Base-by-base conservation (phyloP, 148 eudicot species). In the Nyssa sinensis region DNA sequence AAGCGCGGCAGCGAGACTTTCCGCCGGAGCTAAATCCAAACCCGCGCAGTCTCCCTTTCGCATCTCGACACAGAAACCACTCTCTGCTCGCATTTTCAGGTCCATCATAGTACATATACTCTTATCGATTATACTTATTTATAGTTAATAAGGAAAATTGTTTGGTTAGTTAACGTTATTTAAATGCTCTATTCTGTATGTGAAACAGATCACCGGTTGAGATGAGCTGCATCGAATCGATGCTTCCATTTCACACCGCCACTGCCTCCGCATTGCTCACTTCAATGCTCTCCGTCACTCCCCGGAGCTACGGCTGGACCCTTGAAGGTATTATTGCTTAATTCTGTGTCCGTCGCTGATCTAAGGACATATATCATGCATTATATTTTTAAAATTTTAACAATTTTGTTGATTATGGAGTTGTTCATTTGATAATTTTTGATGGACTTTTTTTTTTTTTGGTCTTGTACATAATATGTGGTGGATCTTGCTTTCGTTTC, bases 231-330 rank as follows among this genome's bases (percentile, higher is more conserved):
- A 76, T 82, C 25, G 87, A 86, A 30, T 88, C 97, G 31, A 71
- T 94, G 97, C 77, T 87, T 74, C 98, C 98, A 3, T 89, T 83
- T 78, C 96, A 94, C 81, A 87, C 93, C 13, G 96, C 95, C 23
- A 92, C 98, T 9, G 96, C 98, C 23, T 87, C 97, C 19, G 92
- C 97, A 0, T 84, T 94, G 85, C 90, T 94, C 72, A 94, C 83
- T 73, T 92, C 97, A 0, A 87, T 90, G 93, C 88, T 94, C 21
- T 88, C 94, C 17, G 84, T 70, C 67, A 31, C 93, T 66, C 86
- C 91, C 62, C 69, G 90, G 32, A 64, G 74, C 72, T 81, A 75
- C 51, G 90, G 85, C 80, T 91, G 98, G 98, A 86, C 87, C 70
- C 75, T 74, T 49, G 97, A 91, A 86, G 98, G 98, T 94, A 78